A percentile compares a stretch with the other conserved stretches of the same genome.
Evolutionary conservation across 1,284 basidiomycete genomes (phyloP).

Genomic region (Ustilago sp.): DNA sequence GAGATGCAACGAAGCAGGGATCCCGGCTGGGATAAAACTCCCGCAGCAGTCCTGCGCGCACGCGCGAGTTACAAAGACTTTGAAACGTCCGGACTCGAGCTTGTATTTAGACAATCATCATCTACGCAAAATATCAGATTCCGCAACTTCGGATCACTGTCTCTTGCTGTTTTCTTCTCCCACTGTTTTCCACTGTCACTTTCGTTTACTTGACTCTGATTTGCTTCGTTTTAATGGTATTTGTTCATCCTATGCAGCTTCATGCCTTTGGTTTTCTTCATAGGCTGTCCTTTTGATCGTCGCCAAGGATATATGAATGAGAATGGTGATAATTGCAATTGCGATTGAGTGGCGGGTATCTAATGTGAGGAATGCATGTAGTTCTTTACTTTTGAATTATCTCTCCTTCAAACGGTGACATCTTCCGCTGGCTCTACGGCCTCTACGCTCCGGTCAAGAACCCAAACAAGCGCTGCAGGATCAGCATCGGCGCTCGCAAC

Average conservation of each 20-base stretch:
- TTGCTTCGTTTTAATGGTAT: not conserved
- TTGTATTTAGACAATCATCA: too few relatives aligned
- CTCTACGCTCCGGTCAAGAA: slow-evolving; percentile 11
- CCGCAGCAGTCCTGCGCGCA: too few relatives aligned
- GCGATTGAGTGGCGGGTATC: not conserved
- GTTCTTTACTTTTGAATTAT: not conserved
- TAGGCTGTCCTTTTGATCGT: too few relatives aligned
- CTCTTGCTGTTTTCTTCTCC: not conserved
- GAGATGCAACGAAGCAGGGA: too few relatives aligned
- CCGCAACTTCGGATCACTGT: too few relatives aligned
- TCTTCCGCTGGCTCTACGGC: not conserved
- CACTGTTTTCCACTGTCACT: not conserved
- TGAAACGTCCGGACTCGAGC: too few relatives aligned
- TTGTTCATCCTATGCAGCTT: not conserved
- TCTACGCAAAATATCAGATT: too few relatives aligned
- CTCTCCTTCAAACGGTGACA: not conserved
- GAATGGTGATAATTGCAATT: not conserved
- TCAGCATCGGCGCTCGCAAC: slow-evolving; percentile 12
- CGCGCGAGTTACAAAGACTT: too few relatives aligned
- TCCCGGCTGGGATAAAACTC: too few relatives aligned
- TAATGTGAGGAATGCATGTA: not conserved
- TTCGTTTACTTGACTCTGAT: slow-evolving; percentile 1
- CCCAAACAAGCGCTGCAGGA: slow-evolving; percentile 10
- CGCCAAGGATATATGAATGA: not conserved
- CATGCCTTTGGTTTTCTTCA: not conserved